These are phyloP conservation scores for Conoideocrella luteorostrata DNA, from an alignment of 2,329 filamentous ascomycete genomes.

Conservation along the genomic window DNA sequence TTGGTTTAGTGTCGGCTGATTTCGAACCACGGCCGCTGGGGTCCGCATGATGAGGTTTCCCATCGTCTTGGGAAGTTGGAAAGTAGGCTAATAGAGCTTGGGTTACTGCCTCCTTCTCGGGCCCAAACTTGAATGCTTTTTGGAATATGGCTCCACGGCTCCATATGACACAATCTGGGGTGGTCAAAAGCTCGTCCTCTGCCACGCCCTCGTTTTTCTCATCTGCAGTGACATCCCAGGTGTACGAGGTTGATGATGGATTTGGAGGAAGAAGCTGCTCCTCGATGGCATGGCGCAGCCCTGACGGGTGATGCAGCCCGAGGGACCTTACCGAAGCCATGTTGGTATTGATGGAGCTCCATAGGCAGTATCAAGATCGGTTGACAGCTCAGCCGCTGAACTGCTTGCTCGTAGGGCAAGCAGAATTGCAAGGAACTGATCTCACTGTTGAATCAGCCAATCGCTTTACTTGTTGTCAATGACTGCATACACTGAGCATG, in stretches of 20 bases:
- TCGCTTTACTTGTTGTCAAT: too few species aligned
- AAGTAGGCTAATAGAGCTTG: slow-evolving; percentile 85
- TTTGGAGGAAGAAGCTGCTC: slow-evolving; percentile 70
- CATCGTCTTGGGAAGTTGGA: slow-evolving; percentile 43
- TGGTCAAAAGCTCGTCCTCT: slow-evolving; percentile 77
- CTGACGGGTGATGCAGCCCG: slow-evolving; percentile 82
- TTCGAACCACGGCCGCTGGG: slow-evolving; percentile 8
- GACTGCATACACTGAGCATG: too few species aligned
- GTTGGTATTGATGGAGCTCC: slow-evolving; percentile 20
- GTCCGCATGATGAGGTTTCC: slow-evolving; percentile 5
- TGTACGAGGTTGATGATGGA: slow-evolving; percentile 59
- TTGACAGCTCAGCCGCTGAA: neutral
- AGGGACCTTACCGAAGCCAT: slow-evolving; percentile 93
- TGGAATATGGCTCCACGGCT: slow-evolving; percentile 78
- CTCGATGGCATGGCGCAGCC: slow-evolving; percentile 73
- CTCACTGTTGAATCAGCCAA: too few species aligned
- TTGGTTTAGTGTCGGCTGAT: slow-evolving; percentile 12
- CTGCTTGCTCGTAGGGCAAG: neutral
- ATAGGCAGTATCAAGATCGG: slow-evolving; percentile 19
- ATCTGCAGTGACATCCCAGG: slow-evolving; percentile 61
- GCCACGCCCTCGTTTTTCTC: slow-evolving; percentile 33
- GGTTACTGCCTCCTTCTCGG: slow-evolving; percentile 79
- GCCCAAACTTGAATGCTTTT: slow-evolving; percentile 77
- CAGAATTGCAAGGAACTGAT: neutral
- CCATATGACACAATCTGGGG: slow-evolving; percentile 76